Evolutionary conservation across 495 filamentous ascomycete species (phyloP).

Genomic region (Penicillium simplicissimum): DNA sequence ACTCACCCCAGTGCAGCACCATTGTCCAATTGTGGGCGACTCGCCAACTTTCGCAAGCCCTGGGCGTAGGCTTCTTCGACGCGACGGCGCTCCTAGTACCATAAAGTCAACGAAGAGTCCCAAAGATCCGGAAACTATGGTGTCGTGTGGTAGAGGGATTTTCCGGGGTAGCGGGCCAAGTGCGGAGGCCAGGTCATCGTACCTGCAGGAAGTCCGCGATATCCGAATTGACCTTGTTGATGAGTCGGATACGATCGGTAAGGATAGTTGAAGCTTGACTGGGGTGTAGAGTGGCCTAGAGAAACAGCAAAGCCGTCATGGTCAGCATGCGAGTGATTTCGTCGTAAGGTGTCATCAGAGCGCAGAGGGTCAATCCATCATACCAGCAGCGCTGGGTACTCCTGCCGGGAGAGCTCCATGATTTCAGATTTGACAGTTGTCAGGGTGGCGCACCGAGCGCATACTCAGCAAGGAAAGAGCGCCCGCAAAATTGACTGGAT

Average conservation of each 20-base stretch:
- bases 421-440: constrained; percentile 34
- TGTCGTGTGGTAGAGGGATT: not conserved
- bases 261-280: constrained; percentile 80
- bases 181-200: constrained; percentile 28
- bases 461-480: constrained; percentile 35
- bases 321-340: constrained; percentile 15
- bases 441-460: constrained; percentile 34
- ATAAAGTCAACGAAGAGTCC: constrained; percentile 16
- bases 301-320: constrained; percentile 15
- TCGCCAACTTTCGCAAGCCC: constrained; percentile 77
- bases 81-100: constrained; percentile 78
- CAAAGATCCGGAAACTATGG: constrained; percentile 12
- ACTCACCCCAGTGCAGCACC: constrained; percentile 81
- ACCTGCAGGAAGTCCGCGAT: constrained; percentile 98
- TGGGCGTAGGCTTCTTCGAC: constrained; percentile 90
- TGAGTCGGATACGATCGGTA: constrained; percentile 84
- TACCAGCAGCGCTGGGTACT: constrained; percentile 97
- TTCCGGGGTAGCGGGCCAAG: constrained; percentile 5
- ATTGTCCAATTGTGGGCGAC: constrained; percentile 67
- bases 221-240: constrained; percentile 82
- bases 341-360: not conserved
- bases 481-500: constrained; percentile 7
- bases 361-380: constrained; percentile 33
- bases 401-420: constrained; percentile 84
- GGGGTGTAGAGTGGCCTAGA: constrained; percentile 78